Base-by-base conservation (phyloP, 768 basidiomycete species). In the Cantharellus cinnabarinus region DNA sequence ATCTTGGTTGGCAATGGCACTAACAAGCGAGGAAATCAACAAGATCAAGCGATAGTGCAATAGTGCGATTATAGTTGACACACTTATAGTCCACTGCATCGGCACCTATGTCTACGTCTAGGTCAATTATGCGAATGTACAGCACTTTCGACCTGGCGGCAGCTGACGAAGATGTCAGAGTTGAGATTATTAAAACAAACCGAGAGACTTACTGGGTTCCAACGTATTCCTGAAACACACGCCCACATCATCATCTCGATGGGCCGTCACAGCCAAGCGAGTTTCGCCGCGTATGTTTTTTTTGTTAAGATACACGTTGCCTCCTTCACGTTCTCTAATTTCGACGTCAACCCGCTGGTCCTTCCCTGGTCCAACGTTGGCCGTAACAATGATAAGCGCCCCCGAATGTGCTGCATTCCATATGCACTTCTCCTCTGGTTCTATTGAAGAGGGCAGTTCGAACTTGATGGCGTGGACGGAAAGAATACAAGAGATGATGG, bases 41-140 rank as follows among this genome's bases (percentile, higher is more conserved):
- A 38, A 15, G 20, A 29, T 29, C 20, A 48, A 54, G 34, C 60
- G 20, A 29, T 29, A 1, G 20, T 29, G 20, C 20, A 29, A 29
- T 29, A 29, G 20, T 29, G 20, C 20, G 3, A 55, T 50, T 39
- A 14, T 3, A 57, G 48, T n/a, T 42, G 5, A 73, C 85, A 63
- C 66, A 94, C 91, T 99, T 98, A 77, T 98, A 98, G 72, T 99
- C 95, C 42, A 98, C 84, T 2, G 95, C 95, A 66, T 98, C 94
- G 7, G 94, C 93, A 41, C 95, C 95, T 69, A 99, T 93, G 67
- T 99, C 95, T 42, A 98, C 79, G 67, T 99, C 95, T 60, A 98
- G 73, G 74, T 99, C 94, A 62, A 99, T 70, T 44, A 85, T 78
- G 14, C 89, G 78, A 50, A 15, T 38, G 34, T 59, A 34, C 10